Conservation (phyloP, 176 grass and related monocot genomes). For the Lolium multiflorum region DNA sequence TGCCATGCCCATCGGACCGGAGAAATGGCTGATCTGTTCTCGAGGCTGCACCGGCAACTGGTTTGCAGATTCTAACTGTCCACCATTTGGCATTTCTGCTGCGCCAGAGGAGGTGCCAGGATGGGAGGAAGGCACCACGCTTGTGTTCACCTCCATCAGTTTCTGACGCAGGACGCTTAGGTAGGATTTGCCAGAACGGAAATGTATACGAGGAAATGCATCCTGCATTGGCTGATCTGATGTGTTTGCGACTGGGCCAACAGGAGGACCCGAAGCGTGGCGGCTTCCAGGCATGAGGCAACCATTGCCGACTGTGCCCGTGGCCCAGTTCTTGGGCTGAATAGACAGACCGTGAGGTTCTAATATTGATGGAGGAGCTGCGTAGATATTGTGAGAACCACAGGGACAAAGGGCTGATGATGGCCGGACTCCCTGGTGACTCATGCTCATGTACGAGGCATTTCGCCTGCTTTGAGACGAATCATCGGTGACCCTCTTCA, state of each 20-base stretch:
- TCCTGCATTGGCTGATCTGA: neutral
- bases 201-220: neutral
- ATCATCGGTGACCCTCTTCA: conserved; percentile 45
- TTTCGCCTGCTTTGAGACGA: neutral
- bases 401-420: neutral
- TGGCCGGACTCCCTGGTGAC: neutral
- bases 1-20: neutral
- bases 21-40: neutral
- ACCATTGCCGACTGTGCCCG: conserved; percentile 5
- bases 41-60: neutral
- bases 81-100: conserved; percentile 5
- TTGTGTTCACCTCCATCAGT: neutral
- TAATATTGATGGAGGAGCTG: conserved; percentile 20
- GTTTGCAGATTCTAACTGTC: neutral
- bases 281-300: neutral
- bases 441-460: too few species aligned
- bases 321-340: conserved; percentile 11
- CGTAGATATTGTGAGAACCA: neutral
- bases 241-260: too few species aligned
- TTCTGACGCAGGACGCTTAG: conserved; percentile 29
- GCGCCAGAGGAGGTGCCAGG: neutral
- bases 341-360: neutral
- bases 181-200: neutral
- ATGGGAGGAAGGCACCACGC: neutral
- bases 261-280: neutral